Conservation (phyloP, 176 grass and related monocot genomes). For the Bolboschoenus planiculmis region DNA sequence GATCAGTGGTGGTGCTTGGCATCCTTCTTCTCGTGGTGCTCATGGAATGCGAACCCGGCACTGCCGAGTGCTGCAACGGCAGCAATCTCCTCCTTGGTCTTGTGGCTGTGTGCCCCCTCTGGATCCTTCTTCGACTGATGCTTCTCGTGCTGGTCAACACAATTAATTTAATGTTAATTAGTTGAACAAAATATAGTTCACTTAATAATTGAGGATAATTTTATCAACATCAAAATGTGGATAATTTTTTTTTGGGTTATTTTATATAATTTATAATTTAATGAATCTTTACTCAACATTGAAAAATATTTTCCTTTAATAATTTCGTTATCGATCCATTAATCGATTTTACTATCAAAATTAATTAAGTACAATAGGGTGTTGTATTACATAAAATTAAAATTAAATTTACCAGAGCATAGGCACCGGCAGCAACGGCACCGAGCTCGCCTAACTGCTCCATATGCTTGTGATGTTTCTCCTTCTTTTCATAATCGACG, state of each 20-base stretch:
- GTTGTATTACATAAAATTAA: background rate
- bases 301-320: background rate
- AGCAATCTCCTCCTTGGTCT: constrained; percentile 52
- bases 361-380: background rate
- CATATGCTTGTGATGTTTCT: constrained; percentile 70
- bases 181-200: background rate
- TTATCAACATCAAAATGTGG: background rate
- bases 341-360: background rate
- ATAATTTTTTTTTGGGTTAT: background rate
- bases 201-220: background rate
- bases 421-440: constrained; percentile 50
- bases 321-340: background rate
- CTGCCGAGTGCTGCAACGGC: constrained; percentile 41
- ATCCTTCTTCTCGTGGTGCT: constrained; percentile 70
- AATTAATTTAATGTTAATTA: background rate
- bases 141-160: constrained; percentile 54
- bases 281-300: background rate
- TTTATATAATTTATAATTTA: background rate
- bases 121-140: constrained; percentile 70
- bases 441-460: constrained; percentile 48
- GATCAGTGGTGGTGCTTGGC: constrained; percentile 26
- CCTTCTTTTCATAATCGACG: constrained; percentile 54
- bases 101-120: constrained; percentile 43
- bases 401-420: constrained; percentile 42
- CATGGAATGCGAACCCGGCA: constrained; percentile 56